Percentiles rank a stretch among this genome's conserved stretches.
Evolutionary conservation across 2,329 filamentous ascomycete species (phyloP).

Genomic region (Botrytis fragariae): DNA sequence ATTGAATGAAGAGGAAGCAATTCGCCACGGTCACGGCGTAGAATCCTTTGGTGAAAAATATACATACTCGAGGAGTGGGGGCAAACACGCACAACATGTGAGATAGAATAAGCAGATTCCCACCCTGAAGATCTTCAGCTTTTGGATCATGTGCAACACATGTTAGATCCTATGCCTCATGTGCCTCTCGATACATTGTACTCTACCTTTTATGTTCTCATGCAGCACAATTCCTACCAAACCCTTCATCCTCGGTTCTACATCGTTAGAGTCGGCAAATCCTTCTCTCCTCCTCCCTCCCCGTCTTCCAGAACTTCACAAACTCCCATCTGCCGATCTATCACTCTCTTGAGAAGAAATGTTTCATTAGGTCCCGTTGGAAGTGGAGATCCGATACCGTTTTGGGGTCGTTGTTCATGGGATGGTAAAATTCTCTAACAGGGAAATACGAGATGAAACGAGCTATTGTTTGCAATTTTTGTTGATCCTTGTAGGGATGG

Average conservation of each 20-base stretch:
- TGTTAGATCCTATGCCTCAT: too few species aligned
- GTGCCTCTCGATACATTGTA: too few species aligned
- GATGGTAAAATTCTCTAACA: not conserved
- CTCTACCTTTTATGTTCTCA: too few species aligned
- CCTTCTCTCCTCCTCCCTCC: not conserved
- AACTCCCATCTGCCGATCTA: not conserved
- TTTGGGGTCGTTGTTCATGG: not conserved
- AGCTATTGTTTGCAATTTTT: not conserved
- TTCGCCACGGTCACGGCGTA: not conserved
- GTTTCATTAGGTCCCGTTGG: not conserved
- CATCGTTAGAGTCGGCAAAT: not conserved
- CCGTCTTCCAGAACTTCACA: not conserved
- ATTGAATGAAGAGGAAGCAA: not conserved
- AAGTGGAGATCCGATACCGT: not conserved
- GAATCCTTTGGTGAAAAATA: not conserved
- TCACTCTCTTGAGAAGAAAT: not conserved
- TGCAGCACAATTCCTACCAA: too few species aligned
- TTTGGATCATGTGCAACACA: too few species aligned
- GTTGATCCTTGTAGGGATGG: not conserved
- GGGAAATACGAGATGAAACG: conserved; percentile 12
- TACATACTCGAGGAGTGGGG: not conserved
- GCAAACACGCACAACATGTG: too few species aligned
- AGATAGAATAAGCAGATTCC: not conserved
- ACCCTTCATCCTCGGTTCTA: not conserved
- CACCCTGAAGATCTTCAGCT: too few species aligned